A percentile compares a stretch with the other conserved stretches of the same genome.
Evolutionary conservation across 805 yeast species (phyloP).

Genomic region (Zygosaccharomyces pseudorouxii): DNA sequence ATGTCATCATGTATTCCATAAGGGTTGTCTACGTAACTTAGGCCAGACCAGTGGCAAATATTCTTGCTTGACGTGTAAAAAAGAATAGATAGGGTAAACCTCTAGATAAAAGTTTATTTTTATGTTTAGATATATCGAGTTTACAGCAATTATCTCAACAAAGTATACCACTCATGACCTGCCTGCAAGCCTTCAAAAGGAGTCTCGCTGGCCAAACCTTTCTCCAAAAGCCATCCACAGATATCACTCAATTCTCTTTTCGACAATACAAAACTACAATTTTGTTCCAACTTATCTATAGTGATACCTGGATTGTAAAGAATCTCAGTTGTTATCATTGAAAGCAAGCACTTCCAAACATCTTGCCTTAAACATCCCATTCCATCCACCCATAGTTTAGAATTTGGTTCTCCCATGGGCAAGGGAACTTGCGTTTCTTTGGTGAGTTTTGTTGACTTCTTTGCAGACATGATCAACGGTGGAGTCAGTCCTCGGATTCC

Average conservation of each 20-base stretch:
- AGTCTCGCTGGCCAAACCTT: constrained; percentile 19
- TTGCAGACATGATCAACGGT: constrained; percentile 54
- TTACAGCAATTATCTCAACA: constrained; percentile 9
- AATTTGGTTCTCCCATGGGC: constrained; percentile 58
- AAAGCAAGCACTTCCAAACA: constrained; percentile 57
- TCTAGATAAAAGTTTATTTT: background rate
- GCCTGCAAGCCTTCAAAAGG: constrained; percentile 24
- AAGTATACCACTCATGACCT: constrained; percentile 25
- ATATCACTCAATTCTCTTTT: constrained; percentile 38
- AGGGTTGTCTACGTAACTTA: constrained; percentile 25
- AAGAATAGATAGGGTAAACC: background rate
- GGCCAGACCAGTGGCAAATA: constrained; percentile 22
- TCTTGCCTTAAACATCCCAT: constrained; percentile 52
- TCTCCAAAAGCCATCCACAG: constrained; percentile 44
- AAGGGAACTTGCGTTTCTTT: constrained; percentile 35
- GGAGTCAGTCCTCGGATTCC: constrained; percentile 59
- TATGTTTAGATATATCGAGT: background rate
- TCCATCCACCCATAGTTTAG: constrained; percentile 68
- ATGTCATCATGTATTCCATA: constrained; percentile 33
- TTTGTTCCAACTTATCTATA: constrained; percentile 16
- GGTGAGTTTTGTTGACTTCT: constrained; percentile 6
- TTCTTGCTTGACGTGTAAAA: constrained; percentile 24
- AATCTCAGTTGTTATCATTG: constrained; percentile 43
- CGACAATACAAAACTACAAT: constrained; percentile 33
- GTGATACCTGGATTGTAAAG: constrained; percentile 55